These are phyloP conservation scores for Amanita pallidorosea DNA, from an alignment of 768 basidiomycete species.

Conservation along the genomic window DNA sequence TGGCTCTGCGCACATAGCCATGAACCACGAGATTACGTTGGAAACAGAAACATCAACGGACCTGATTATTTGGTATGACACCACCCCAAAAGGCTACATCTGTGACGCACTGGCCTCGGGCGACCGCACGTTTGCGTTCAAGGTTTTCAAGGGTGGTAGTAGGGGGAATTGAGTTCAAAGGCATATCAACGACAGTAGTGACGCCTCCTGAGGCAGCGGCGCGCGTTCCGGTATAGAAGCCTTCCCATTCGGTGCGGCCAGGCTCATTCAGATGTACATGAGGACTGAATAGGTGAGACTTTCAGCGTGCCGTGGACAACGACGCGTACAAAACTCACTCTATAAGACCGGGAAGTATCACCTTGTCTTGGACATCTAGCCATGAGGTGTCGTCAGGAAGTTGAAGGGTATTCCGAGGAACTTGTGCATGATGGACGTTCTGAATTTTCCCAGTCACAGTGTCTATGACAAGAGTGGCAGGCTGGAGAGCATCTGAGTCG, in stretches of 20 bases:
- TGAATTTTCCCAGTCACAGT: constrained; percentile 47
- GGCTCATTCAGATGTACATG: constrained; percentile 95
- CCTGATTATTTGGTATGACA: constrained; percentile 87
- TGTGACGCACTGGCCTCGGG: constrained; percentile 60
- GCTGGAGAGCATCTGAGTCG: constrained; percentile 30
- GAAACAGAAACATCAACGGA: constrained; percentile 11
- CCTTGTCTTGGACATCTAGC: constrained; percentile 47
- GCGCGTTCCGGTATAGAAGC: constrained; percentile 82
- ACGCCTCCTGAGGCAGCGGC: constrained; percentile 91
- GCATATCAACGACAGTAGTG: constrained; percentile 97
- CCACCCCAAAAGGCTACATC: constrained; percentile 96
- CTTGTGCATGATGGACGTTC: constrained; percentile 27
- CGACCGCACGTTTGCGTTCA: constrained; percentile 57
- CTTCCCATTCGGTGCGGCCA: constrained; percentile 90
- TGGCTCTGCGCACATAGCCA: constrained; percentile 35
- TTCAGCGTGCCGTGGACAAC: constrained; percentile 4
- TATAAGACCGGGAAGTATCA: constrained; percentile 69
- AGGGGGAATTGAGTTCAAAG: constrained; percentile 92
- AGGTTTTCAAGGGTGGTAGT: constrained; percentile 82
- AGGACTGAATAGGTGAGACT: constrained; percentile 33
- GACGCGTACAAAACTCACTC: constrained; percentile 40
- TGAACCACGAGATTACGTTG: neutral
- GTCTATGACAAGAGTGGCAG: constrained; percentile 61
- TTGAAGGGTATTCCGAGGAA: constrained; percentile 18
- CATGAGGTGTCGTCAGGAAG: constrained; percentile 22